Base-by-base conservation (phyloP, 2,329 filamentous ascomycete species). In the Curvularia spicifera region DNA sequence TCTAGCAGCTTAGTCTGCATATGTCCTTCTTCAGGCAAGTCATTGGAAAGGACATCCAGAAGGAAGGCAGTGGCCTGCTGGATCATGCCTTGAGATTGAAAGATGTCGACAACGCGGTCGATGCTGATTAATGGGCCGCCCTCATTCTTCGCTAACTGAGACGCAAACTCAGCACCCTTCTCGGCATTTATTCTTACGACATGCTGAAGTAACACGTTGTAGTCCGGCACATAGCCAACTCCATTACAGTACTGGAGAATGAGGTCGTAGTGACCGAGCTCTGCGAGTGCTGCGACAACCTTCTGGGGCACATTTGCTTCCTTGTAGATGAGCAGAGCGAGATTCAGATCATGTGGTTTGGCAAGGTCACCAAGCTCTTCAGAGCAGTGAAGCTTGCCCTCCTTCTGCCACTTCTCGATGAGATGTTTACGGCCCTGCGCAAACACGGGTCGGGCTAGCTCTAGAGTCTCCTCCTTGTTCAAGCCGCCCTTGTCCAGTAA, bases 41-140 rank as follows among this genome's bases (percentile, higher is more conserved):
- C 97, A 68, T 95, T 92, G 78, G 97, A 95, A 33, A 99, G 85
- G 2, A 93, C 94, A 79, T 99, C 95, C 26, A 99, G 86, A 51
- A 99, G 81, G 85, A 99, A 99, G n/a, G 94, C 93, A 2, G 96
- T 99, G 7, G 94, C 94, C 78, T 97, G 93, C 76, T 98, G 96
- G 49, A 98, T 87, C 93, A 98, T 95, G 71, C 93, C 93, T 78
- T 99, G 95, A 9, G 93, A 93, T 79, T 97, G 90, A 88, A 99
- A 99, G 59, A 99, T 93, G 77, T 99, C 95, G 48, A 97, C 92
- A 24, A 97, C 93, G 46, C 94, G 91, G 75, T 97, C 92, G 56
- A 98, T 87, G 70, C 98, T 95, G 66, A 99, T 89, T 58, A 97
- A 82, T 24, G 93, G 89, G 26, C 92, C 93, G 59, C 89, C 87